Evolutionary conservation across 2,329 filamentous ascomycete species (phyloP), one percentile per base, ranked within the genome.

Genomic region (Fusarium agapanthi): DNA sequence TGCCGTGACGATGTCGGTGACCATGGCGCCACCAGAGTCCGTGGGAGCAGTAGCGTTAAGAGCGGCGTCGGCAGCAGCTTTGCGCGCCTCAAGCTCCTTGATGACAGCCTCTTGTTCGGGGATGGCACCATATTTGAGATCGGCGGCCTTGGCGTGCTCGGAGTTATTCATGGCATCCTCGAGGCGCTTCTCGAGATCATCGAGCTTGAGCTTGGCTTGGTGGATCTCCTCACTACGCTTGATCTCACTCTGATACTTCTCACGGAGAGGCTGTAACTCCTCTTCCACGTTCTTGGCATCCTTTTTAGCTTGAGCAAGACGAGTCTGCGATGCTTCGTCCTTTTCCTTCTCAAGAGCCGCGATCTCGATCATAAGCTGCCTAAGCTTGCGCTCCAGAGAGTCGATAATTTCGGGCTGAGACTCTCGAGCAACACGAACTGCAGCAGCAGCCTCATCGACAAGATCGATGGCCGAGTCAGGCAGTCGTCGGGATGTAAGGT

Each of bases 401-500:
- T 99, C 96, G 58, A 99, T 93, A 37, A 95, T 91, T 84, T 99
- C 96, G 6, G 96, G 96, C 78, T 98, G 95, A 4, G 96, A 99
- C 84, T 99, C 96, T 75, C 96, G 91, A 38, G 95, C 95, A 32
- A 99, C 97, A 63, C 95, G 90, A 67, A 99, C 96, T n/a, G 96
- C 96, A 3, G 96, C 95, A 2, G 96, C 95, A 41, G 96, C 96
- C 82, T 99, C 96, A 78, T 99, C 96, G 68, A 99, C 93, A 53
- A 99, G 86, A 80, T 99, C 96, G 68, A 99, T 97, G 28, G 96
- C 96, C 7, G 96, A 99, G 82, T 99, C 96, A 6, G 96, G 96
- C 71, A 99, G 89, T 79, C 96, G 91, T 75, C 96, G 90, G 55
- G 92, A 91, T 2, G 96, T 99, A 60, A 99, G 91, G 78, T 99